Evolutionary conservation across 257 asterid species (phyloP).

Genomic region (Petunia axillaris): DNA sequence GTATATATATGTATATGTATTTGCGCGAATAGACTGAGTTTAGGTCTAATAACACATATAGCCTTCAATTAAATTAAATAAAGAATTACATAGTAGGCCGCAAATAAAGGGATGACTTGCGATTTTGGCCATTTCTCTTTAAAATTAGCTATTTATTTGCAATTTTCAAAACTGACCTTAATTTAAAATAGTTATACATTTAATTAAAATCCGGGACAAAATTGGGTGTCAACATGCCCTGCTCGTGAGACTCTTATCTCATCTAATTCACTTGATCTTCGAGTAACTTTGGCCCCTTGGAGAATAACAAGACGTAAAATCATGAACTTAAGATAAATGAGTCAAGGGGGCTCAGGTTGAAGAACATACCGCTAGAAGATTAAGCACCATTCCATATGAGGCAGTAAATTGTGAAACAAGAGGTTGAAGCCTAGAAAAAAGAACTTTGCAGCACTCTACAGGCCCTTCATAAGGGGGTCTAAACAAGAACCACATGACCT

Average conservation of each 20-base stretch:
- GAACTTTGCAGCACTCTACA: constrained; percentile 86
- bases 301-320: constrained; percentile 31
- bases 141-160: no score
- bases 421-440: constrained; percentile 40
- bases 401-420: constrained; percentile 95
- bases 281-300: constrained; percentile 83
- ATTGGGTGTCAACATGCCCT: no score
- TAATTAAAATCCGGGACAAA: no score
- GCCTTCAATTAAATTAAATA: no score
- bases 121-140: no score
- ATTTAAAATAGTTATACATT: no score
- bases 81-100: no score
- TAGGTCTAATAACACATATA: no score
- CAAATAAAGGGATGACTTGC: no score
- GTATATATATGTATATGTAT: no score
- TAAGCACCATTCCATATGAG: constrained; percentile 96
- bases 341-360: constrained; percentile 25
- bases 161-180: no score
- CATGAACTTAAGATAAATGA: not conserved
- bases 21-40: no score
- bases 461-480: constrained; percentile 90
- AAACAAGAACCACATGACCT: constrained; percentile 39
- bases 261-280: constrained; percentile 54
- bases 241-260: constrained; percentile 39
- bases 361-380: constrained; percentile 81